Evolutionary conservation across 1,284 basidiomycete genomes (phyloP), one percentile per base, ranked within the genome.

Genomic region (Apiotrichum gracile): DNA sequence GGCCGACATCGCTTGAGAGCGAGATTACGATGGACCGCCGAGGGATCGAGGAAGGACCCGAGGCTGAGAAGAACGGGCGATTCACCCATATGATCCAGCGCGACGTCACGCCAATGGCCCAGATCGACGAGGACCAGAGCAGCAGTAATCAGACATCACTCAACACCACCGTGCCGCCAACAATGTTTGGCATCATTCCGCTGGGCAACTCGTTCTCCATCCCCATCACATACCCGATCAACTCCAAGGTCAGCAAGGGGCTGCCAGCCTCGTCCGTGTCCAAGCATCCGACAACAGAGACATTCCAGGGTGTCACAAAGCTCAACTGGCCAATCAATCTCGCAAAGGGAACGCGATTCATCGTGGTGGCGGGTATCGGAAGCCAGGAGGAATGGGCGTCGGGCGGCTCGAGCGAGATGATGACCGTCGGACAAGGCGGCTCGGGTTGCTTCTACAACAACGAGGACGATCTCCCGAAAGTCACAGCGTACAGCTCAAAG

Each of bases 181-280:
- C 70, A 0, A 58, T 74, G 55, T 74, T 74, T 41, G 72, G 72
- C 27, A 67, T 74, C 54, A 74, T 74, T 33, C 72, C 72, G 0
- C 58, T 74, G 1, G 72, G 72, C 43, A 74, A 74, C 54, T 67
- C 66, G 21, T 74, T 74, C 57, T 61, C 55, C 14, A 67, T 74
- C 16, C 72, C 72, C 1, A 66, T 74, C 47, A 74, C 70, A 2
- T 74, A 66, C 53, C 26, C 48, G 14, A 42, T 19, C 24, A 34
- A 45, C 9, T 63, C 62, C 4, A 65, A 56, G 52, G 67, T 66
- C 48, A 60, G 62, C 0, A 42, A 58, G 9, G 59, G 58, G 22
- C 64, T 74, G 3, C 68, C 70, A 0, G 53, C 49, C 5, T 54
- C 60, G 9, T 62, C 57, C 0, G 25, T 69, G 2, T 68, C 67